These are phyloP conservation scores for Rhynchospora pubera DNA, from an alignment of 176 grass and related monocot species.

Conservation along the genomic window DNA sequence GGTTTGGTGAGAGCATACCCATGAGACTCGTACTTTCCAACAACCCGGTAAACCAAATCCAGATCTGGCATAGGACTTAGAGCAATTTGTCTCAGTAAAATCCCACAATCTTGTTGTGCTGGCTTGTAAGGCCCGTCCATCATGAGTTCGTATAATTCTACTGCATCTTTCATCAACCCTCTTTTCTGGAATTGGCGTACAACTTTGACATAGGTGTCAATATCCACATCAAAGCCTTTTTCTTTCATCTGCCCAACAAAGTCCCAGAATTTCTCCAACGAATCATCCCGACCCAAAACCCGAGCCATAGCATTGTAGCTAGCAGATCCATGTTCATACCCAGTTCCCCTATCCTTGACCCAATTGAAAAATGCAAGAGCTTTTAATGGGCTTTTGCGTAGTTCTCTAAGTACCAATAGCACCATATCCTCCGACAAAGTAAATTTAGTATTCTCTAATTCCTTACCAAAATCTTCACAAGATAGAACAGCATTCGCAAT, in stretches of 20 bases:
- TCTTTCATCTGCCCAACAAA: conserved; percentile 57
- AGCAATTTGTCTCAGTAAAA: conserved; percentile 64
- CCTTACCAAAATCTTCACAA: conserved; percentile 23
- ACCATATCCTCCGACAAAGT: conserved; percentile 44
- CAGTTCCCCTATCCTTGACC: conserved; percentile 18
- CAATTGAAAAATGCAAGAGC: conserved; percentile 75
- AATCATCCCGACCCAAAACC: conserved; percentile 54
- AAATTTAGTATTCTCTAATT: conserved; percentile 26
- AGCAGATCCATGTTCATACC: conserved; percentile 39
- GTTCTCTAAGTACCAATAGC: conserved; percentile 46
- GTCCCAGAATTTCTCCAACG: conserved; percentile 49
- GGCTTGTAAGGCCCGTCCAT: conserved; percentile 93
- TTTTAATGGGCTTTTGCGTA: conserved; percentile 38
- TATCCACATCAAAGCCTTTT: conserved; percentile 47
- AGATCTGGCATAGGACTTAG: conserved; percentile 36
- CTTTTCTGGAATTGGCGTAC: conserved; percentile 58
- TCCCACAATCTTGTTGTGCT: conserved; percentile 38
- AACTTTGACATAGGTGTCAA: conserved; percentile 84
- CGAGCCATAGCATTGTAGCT: conserved; percentile 70
- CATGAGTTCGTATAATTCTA: conserved; percentile 81
- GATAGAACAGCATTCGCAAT: conserved; percentile 24
- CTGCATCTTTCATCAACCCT: conserved; percentile 52
- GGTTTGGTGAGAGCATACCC: conserved; percentile 52
- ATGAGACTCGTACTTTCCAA: conserved; percentile 46
- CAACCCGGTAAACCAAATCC: conserved; percentile 62